Base-by-base conservation (phyloP, 345 rosid genomes). In the Streptanthus diversifolius region DNA sequence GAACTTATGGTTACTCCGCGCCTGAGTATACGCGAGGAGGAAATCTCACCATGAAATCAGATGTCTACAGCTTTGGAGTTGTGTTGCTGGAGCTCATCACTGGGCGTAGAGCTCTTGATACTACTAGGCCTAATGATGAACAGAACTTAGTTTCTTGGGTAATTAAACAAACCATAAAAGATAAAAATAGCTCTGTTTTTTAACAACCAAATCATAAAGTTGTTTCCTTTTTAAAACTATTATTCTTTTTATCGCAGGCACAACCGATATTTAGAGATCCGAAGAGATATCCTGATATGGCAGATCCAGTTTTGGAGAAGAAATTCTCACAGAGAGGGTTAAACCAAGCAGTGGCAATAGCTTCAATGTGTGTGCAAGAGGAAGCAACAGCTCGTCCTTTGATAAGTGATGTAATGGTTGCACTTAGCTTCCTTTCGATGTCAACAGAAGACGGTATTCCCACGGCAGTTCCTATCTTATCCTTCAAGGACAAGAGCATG, bases 361-460 rank as follows among this genome's bases (percentile, higher is more conserved):
- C 96, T 64, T 90, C 96, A 37, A 92, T 92, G 97, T 92, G 97
- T 25, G 74, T 92, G 12, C 97, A 89, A 75, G 93, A 89, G 14
- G 92, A 86, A 80, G 59, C 92, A 33, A 61, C 76, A 1, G 85
- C 90, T 19, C 91, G 96, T 63, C 97, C 97, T 8, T 72, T 88
- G 33, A 89, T 91, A 74, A 85, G 93, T 15, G 97, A 91, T 69
- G 84, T 86, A 1, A 88, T 84, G 70, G 85, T 84, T 11, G 88
- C 96, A 7, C 75, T 92, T 29, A 81, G 86, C 73, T 91, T 87
- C 66, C 92, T 91, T 49, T 84, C 92, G 0, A 59, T 66, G 37
- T 19, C 77, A 6, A 52, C 65, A 29, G 77, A 77, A 37, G 76
- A 77, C 1, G 78, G 71, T 47, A 58, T 73, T 22, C 77, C 79